Evolutionary conservation across 441 rosid genomes (phyloP), one percentile per base, ranked within the genome.

Genomic region (Viola pubescens): DNA sequence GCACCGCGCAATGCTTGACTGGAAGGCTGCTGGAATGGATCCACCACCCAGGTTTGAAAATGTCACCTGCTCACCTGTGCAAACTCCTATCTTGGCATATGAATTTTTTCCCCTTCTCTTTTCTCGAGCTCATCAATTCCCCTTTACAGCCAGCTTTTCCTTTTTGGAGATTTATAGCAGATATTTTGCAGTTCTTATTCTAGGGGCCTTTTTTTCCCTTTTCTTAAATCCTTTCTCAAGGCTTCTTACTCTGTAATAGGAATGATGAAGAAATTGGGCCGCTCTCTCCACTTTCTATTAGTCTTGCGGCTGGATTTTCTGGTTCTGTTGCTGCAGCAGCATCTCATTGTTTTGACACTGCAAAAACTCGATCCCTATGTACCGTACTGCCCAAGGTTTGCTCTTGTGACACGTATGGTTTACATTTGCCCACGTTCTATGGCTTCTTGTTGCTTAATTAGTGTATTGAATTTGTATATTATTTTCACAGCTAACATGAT

Each of bases 271-370:
- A 88, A 64, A 63, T 85, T 7, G 91, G 87, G 50, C 89, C 96
- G 4, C 74, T 94, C 67, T 78, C 88, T 68, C 92, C 96, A 0
- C 45, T 84, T 37, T 72, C 81, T 50, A 69, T 79, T 61, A 90
- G 88, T 67, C 59, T 86, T 62, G 91, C 95, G 0, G 97, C 99
- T 70, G 97, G 94, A 13, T 66, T 90, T 65, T 94, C 99, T 0
- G 94, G 97, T 69, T 73, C 82, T 37, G n/a, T 86, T 63, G 99
- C 91, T 69, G 96, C 97, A 64, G 97, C 91, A 47, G 94, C 87
- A 62, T 94, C 99, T 60, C 99, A 90, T 66, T 74, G 88, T 79
- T 86, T 90, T 63, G 99, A 90, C 77, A 94, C 97, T 14, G 84
- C 96, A 9, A 88, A 75, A 77, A 75, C 78, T 69, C 83, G 98